Evolutionary conservation across 225 moss, liverwort and hornwort genomes (phyloP).

Genomic region (Physcomitrium patens): DNA sequence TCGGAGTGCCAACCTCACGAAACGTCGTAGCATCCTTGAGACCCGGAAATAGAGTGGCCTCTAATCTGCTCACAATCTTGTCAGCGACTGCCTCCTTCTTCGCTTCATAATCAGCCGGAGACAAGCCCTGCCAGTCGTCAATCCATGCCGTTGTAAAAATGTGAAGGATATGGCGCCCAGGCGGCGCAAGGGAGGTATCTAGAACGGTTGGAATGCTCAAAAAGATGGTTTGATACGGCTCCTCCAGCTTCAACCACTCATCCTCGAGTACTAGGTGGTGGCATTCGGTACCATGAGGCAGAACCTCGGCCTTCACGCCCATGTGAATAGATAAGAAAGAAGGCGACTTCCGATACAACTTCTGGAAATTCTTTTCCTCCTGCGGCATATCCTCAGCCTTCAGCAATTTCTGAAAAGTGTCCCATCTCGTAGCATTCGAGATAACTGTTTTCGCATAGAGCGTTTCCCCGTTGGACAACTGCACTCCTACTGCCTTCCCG

Average conservation of each 20-base stretch:
- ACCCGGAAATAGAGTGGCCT: conserved; percentile 79
- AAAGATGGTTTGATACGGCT: conserved; percentile 85
- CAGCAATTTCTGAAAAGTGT: conserved; percentile 88
- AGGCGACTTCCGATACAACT: conserved; percentile 81
- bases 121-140: conserved; percentile 80
- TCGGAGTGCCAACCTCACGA: conserved; percentile 89
- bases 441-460: conserved; percentile 77
- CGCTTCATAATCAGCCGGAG: conserved; percentile 64
- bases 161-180: conserved; percentile 87
- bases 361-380: conserved; percentile 81
- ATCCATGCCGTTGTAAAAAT: conserved; percentile 94
- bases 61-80: conserved; percentile 75
- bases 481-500: conserved; percentile 71
- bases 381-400: conserved; percentile 75
- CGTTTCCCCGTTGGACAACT: conserved; percentile 55
- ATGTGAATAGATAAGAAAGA: conserved; percentile 98
- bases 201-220: conserved; percentile 89
- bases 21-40: conserved; percentile 73
- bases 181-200: conserved; percentile 84
- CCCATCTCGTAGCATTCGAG: conserved; percentile 97
- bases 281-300: conserved; percentile 87
- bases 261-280: conserved; percentile 85
- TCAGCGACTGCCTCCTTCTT: conserved; percentile 83
- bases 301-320: conserved; percentile 84
- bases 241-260: conserved; percentile 80